These are phyloP conservation scores for Syncephalastrum sp. DNA, from an alignment of 371 early-diverging fungal genomes.

Conservation along the genomic window DNA sequence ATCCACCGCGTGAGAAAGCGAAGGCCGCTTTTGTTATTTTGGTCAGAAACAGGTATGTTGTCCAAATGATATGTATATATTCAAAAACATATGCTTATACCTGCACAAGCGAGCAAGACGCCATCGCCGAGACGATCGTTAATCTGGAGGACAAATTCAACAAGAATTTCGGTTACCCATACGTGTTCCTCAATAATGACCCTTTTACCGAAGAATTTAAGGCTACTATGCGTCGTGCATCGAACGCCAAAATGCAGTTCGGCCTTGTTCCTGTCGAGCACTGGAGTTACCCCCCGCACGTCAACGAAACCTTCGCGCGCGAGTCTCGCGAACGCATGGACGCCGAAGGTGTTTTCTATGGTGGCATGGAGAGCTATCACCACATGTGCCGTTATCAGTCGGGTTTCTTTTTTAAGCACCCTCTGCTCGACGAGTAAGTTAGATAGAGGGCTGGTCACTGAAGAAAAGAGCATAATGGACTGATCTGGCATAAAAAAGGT, in stretches of 20 bases:
- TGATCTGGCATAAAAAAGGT: conserved; percentile 35
- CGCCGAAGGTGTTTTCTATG: conserved; percentile 31
- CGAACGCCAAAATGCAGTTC: conserved; percentile 65
- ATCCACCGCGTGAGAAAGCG: conserved; percentile 44
- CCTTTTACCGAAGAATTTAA: conserved; percentile 50
- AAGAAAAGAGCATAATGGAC: background rate
- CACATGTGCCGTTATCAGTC: conserved; percentile 84
- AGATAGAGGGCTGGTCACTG: conserved; percentile 1
- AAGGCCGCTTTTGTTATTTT: conserved; percentile 51
- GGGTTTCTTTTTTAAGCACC: conserved; percentile 88
- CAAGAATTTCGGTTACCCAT: conserved; percentile 50
- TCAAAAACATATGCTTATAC: conserved; percentile 5
- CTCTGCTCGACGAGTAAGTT: conserved; percentile 67
- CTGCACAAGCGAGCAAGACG: conserved; percentile 35
- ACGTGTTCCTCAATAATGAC: conserved; percentile 49
- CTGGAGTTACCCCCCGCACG: conserved; percentile 73
- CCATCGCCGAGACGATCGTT: conserved; percentile 36
- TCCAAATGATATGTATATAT: background rate
- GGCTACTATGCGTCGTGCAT: conserved; percentile 32
- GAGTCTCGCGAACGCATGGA: conserved; percentile 52
- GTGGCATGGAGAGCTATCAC: conserved; percentile 49
- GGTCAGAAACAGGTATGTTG: conserved; percentile 45
- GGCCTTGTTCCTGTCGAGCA: conserved; percentile 67
- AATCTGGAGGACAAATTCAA: conserved; percentile 51
- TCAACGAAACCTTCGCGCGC: conserved; percentile 62